Percentiles rank a stretch among this genome's conserved stretches.
These are phyloP conservation scores for Kockovaella imperatae DNA, from an alignment of 768 basidiomycete species.

Conservation along the genomic window DNA sequence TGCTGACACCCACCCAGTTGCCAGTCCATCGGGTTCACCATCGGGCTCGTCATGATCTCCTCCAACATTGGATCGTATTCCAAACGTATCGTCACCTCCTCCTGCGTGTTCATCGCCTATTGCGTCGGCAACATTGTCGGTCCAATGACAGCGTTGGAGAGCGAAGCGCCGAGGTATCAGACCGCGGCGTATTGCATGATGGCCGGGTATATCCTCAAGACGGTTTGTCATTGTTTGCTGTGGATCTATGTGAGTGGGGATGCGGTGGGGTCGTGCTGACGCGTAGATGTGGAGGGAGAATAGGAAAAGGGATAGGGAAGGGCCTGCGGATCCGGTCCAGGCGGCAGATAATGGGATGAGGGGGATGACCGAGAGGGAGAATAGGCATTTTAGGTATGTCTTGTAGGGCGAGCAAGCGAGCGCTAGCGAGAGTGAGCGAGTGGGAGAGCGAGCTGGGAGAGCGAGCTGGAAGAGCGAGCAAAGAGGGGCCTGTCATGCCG, in stretches of 20 bases:
- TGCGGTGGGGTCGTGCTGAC: not conserved
- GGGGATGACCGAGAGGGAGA: conserved; percentile 42
- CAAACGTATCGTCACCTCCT: conserved; percentile 35
- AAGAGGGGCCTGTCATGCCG: not conserved
- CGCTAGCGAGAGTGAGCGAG: no score
- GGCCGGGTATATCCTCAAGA: conserved; percentile 36
- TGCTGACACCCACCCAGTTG: conserved; percentile 3
- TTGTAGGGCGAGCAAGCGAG: no score
- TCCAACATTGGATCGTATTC: conserved; percentile 42
- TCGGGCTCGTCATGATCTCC: conserved; percentile 45
- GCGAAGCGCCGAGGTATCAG: conserved; percentile 39
- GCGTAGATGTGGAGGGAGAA: conserved; percentile 36
- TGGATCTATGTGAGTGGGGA: conserved; percentile 27
- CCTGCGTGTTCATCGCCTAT: conserved; percentile 42
- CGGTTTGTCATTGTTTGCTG: conserved; percentile 26
- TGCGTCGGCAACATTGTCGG: conserved; percentile 39
- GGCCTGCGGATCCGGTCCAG: conserved; percentile 32
- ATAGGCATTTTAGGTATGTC: conserved; percentile 31
- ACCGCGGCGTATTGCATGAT: conserved; percentile 39
- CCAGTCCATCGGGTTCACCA: conserved; percentile 43
- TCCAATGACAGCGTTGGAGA: conserved; percentile 28
- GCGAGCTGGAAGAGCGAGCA: not conserved
- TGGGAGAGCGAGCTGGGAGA: not conserved
- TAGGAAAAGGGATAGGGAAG: conserved; percentile 35
- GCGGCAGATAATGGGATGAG: conserved; percentile 44